phyloP scores from a whole-genome alignment of 768 basidiomycete species.

The Agrocybe praecox region DNA sequence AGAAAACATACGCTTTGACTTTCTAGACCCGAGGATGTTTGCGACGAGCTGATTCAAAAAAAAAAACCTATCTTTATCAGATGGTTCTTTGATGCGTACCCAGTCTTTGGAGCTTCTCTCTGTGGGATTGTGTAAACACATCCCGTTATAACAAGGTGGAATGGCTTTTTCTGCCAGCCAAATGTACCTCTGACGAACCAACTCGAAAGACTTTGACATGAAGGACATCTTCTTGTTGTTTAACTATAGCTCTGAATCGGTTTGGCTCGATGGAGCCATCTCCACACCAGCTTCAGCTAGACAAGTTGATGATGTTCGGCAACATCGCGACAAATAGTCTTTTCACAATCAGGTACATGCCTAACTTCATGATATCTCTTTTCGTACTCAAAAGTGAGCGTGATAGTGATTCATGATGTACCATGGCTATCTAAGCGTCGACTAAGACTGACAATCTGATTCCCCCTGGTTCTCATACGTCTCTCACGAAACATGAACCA shows the following conservation, averaged over 20 bases:
- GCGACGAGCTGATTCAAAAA: neutral
- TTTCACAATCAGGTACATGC: neutral
- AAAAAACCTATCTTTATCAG: slow-evolving; percentile 6
- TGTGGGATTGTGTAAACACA: slow-evolving; percentile 12
- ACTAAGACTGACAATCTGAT: neutral
- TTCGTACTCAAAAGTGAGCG: neutral
- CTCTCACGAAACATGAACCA: neutral
- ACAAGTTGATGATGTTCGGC: slow-evolving; percentile 3
- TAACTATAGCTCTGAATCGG: neutral
- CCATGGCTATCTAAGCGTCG: neutral
- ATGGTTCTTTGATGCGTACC: slow-evolving; percentile 8
- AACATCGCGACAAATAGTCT: neutral
- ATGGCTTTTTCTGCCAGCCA: slow-evolving; percentile 23
- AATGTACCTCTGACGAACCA: slow-evolving; percentile 5
- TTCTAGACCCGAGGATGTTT: slow-evolving; percentile 16
- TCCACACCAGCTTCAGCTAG: neutral
- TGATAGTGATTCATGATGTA: neutral
- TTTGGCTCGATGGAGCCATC: neutral
- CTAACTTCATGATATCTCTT: neutral
- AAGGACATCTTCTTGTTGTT: neutral
- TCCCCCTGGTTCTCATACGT: neutral
- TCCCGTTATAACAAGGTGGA: slow-evolving; percentile 10
- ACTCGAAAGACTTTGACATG: neutral
- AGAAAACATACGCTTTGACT: neutral
- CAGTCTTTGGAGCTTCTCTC: slow-evolving; percentile 5